These are phyloP conservation scores for Gillenia trifoliata DNA, from an alignment of 306 rosid genomes.

Conservation along the genomic window DNA sequence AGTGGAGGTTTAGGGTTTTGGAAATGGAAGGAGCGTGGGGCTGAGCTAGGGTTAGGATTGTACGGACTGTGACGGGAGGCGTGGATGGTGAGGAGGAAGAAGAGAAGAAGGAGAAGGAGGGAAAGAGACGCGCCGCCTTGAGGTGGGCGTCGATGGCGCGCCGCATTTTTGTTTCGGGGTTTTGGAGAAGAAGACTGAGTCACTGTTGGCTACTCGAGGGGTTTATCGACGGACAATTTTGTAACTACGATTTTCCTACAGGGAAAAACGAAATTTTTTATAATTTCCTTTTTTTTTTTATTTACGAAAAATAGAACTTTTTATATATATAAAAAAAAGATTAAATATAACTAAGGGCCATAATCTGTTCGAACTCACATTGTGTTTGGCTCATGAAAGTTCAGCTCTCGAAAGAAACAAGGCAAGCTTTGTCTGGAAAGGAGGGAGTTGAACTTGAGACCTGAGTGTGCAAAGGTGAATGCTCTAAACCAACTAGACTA, in stretches of 20 bases:
- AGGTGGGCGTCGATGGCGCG: constrained; percentile 52
- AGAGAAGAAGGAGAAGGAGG: constrained; percentile 16
- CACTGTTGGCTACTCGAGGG: neutral
- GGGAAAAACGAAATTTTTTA: neutral
- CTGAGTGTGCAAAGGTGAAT: too few species aligned
- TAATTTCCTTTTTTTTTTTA: neutral
- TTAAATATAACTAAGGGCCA: neutral
- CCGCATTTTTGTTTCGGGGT: constrained; percentile 33
- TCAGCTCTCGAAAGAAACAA: too few species aligned
- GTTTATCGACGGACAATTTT: neutral
- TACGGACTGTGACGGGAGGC: constrained; percentile 12
- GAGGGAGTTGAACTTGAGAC: neutral
- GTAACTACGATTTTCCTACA: neutral
- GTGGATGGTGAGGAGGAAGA: constrained; percentile 31
- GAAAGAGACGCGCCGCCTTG: constrained; percentile 29
- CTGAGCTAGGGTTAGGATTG: constrained; percentile 29
- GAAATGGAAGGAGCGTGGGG: constrained; percentile 17
- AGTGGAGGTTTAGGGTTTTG: constrained; percentile 22
- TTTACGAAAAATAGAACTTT: too few species aligned
- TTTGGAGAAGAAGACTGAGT: neutral
- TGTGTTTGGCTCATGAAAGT: too few species aligned
- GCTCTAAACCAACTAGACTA: neutral
- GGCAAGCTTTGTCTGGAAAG: neutral
- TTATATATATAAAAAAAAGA: too few species aligned
- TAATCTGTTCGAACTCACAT: too few species aligned